Evolutionary conservation across 1,284 basidiomycete genomes (phyloP), one percentile per base, ranked within the genome.

Genomic region (Inonotus hispidus): DNA sequence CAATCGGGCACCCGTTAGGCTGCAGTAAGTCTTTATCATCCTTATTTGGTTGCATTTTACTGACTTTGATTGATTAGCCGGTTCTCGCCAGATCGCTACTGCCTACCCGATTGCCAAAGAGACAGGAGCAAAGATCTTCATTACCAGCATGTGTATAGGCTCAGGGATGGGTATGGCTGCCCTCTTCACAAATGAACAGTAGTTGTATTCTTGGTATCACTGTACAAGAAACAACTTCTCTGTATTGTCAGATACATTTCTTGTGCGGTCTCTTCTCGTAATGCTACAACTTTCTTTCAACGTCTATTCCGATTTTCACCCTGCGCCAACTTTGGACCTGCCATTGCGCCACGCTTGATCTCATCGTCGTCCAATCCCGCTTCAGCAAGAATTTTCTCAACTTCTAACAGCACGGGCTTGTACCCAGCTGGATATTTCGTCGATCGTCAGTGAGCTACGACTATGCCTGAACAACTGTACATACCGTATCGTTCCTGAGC

Each of bases 61-160:
- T 56, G 10, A 41, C 23, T 23, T n/a, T 0, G 66, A 37, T 62
- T 38, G 47, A 50, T n/a, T 61, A 83, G 92, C 93, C 64, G 95
- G 95, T 68, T 87, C 92, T 8, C 80, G 94, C 53, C 93, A 96
- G 75, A 82, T 96, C 64, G 91, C 91, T 1, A 97, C 93, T 10
- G 93, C 85, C 16, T 75, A 93, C 58, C 85, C 85, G 67, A 88
- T 95, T 64, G 88, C 91, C 38, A 93, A 88, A 79, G 85, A 92
- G 73, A 85, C 84, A 56, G 79, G 78, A 49, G 80, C 80, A 47
- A 89, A 88, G 74, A 74, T 93, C 59, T 93, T 96, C 67, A 88
- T 93, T 50, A 93, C 93, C 1, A 91, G 87, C 68, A 98, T 98
- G 96, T 98, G 96, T 74, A 92, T 98, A 69, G 95, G 95, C 21